phyloP scores from a whole-genome alignment of 2,329 filamentous ascomycete species.

The Sporothrix luriei region DNA sequence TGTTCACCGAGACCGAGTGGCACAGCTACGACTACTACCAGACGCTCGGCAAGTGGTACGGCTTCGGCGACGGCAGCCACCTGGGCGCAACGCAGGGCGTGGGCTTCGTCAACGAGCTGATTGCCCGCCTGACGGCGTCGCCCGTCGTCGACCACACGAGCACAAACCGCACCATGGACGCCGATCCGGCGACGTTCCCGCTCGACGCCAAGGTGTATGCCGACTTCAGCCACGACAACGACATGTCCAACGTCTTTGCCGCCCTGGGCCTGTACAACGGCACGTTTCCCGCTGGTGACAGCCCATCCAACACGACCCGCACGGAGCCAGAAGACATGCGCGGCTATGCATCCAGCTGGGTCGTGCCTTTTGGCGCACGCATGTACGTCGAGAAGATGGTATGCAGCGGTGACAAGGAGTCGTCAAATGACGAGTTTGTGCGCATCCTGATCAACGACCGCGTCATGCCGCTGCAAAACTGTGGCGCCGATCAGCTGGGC shows the following conservation, averaged over 20 bases:
- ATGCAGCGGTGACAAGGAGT: conserved; percentile 51
- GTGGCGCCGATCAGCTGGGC: conserved; percentile 69
- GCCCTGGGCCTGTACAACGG: conserved; percentile 76
- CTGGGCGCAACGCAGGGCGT: conserved; percentile 84
- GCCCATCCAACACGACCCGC: conserved; percentile 54
- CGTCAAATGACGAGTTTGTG: conserved; percentile 65
- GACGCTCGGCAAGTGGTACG: conserved; percentile 81
- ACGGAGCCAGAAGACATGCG: conserved; percentile 56
- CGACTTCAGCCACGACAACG: conserved; percentile 91
- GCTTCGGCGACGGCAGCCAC: conserved; percentile 73
- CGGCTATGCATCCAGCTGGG: conserved; percentile 76
- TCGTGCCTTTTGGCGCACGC: conserved; percentile 77
- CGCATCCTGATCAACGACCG: conserved; percentile 82
- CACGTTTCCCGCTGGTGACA: not conserved
- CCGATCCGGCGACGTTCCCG: conserved; percentile 69
- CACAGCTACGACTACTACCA: conserved; percentile 77
- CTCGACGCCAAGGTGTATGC: conserved; percentile 71
- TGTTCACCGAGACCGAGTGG: conserved; percentile 78
- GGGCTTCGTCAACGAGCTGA: conserved; percentile 83
- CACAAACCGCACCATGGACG: conserved; percentile 77
- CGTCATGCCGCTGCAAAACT: conserved; percentile 71
- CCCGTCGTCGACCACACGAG: conserved; percentile 73
- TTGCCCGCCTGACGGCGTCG: conserved; percentile 72
- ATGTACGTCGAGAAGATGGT: conserved; percentile 87
- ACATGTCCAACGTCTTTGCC: conserved; percentile 74